phyloP scores from a whole-genome alignment of 225 moss, liverwort and hornwort genomes.

The Rhytidiadelphus loreus region DNA sequence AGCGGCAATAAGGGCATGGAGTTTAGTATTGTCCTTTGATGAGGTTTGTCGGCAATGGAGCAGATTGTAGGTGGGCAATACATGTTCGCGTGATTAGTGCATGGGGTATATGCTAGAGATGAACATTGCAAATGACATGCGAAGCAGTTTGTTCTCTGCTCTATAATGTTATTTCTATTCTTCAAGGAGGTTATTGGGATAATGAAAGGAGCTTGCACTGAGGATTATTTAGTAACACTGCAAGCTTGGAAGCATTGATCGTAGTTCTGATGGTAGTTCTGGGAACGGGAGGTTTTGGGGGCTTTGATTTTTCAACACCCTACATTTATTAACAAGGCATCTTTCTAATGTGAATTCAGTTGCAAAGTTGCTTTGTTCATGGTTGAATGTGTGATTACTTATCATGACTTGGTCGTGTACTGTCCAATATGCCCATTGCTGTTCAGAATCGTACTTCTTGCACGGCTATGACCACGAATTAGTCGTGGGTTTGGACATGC shows the following conservation, averaged over 20 bases:
- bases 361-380: background rate
- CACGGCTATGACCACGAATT: no score
- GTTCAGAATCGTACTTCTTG: background rate
- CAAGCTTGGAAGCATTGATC: background rate
- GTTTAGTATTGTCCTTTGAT: background rate
- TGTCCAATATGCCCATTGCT: background rate
- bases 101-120: background rate
- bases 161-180: background rate
- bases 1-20: constrained; percentile 1
- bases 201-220: background rate
- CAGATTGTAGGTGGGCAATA: background rate
- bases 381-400: background rate
- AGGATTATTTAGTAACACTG: background rate
- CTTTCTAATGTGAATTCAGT: constrained; percentile 1
- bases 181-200: background rate
- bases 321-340: constrained; percentile 1
- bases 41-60: constrained; percentile 2
- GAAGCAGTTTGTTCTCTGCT: background rate
- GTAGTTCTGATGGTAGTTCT: background rate
- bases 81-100: background rate
- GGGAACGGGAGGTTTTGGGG: background rate
- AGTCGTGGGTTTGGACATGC: background rate
- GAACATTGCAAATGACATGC: background rate
- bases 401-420: background rate
- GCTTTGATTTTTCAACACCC: background rate